Conservation (phyloP, 371 early-diverging fungal genomes). For the Chytridium lagenaria region DNA sequence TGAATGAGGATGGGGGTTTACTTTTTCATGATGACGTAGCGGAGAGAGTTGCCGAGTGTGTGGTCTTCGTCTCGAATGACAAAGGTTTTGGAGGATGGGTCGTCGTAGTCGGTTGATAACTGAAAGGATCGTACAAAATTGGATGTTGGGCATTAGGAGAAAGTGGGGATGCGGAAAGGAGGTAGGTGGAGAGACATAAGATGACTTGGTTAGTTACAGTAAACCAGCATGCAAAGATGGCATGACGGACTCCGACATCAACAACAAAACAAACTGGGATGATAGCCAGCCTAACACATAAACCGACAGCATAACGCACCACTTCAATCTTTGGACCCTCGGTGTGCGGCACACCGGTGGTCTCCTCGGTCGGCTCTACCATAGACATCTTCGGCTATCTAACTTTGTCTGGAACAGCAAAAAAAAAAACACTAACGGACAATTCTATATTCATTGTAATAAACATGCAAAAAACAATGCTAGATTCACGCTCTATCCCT, state of each 20-base stretch:
- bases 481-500: not conserved
- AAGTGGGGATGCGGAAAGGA: too few relatives aligned
- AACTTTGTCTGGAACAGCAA: not conserved
- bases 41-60: slow-evolving; percentile 92
- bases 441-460: too few relatives aligned
- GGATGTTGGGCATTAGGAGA: not conserved
- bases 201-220: too few relatives aligned
- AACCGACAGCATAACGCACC: slow-evolving; percentile 25
- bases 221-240: too few relatives aligned
- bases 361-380: slow-evolving; percentile 49
- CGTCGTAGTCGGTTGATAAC: slow-evolving; percentile 71
- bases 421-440: too few relatives aligned
- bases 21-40: slow-evolving; percentile 95
- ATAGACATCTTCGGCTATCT: slow-evolving; percentile 28
- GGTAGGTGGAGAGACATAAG: too few relatives aligned
- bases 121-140: slow-evolving; percentile 16
- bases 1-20: slow-evolving; percentile 42
- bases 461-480: too few relatives aligned
- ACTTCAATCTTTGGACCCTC: slow-evolving; percentile 46
- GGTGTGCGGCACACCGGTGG: slow-evolving; percentile 38
- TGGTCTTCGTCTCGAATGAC: slow-evolving; percentile 93
- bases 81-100: slow-evolving; percentile 84
- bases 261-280: too few relatives aligned
- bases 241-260: too few relatives aligned
- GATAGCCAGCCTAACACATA: not conserved